Percentiles rank a stretch among this genome's conserved stretches.
Conservation (phyloP, 2,329 filamentous ascomycete species). For the Alternaria dauci region DNA sequence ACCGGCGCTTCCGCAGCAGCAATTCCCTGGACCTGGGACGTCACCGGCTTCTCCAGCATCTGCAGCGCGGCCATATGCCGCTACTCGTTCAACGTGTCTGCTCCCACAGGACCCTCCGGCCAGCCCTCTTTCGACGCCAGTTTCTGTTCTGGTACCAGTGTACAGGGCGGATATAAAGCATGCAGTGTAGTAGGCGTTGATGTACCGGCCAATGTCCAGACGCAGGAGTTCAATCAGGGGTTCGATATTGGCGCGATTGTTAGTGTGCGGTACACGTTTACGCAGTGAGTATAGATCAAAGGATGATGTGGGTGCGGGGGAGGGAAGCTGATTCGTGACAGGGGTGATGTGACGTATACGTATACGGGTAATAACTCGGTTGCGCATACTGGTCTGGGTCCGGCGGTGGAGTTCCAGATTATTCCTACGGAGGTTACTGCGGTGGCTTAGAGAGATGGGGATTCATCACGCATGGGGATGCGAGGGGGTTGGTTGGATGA, state of each 20-base stretch:
- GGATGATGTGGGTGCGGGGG: too few species aligned
- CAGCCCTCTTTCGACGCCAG: conserved; percentile 27
- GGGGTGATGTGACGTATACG: conserved; percentile 8
- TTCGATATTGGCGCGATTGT: conserved; percentile 18
- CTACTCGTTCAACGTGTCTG: conserved; percentile 30
- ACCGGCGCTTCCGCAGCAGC: conserved; percentile 13
- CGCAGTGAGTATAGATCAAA: conserved; percentile 13
- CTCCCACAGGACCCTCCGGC: conserved; percentile 15
- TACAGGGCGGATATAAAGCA: conserved; percentile 24
- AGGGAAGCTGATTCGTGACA: neutral
- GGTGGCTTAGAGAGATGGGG: neutral
- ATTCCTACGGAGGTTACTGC: conserved; percentile 19
- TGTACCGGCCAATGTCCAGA: conserved; percentile 19
- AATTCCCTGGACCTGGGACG: conserved; percentile 23
- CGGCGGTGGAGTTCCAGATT: conserved; percentile 11
- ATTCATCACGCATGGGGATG: neutral
- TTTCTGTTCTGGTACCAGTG: conserved; percentile 23
- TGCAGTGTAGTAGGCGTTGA: conserved; percentile 23
- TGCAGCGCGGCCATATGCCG: conserved; percentile 33
- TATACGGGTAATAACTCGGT: conserved; percentile 8
- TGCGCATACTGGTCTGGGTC: neutral
- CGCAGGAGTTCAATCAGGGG: conserved; percentile 24
- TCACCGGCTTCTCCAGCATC: conserved; percentile 27
- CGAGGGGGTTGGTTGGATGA: neutral
- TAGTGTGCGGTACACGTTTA: conserved; percentile 24